phyloP scores from a whole-genome alignment of 805 yeast genomes.

The Cyberlindnera amylophila region DNA sequence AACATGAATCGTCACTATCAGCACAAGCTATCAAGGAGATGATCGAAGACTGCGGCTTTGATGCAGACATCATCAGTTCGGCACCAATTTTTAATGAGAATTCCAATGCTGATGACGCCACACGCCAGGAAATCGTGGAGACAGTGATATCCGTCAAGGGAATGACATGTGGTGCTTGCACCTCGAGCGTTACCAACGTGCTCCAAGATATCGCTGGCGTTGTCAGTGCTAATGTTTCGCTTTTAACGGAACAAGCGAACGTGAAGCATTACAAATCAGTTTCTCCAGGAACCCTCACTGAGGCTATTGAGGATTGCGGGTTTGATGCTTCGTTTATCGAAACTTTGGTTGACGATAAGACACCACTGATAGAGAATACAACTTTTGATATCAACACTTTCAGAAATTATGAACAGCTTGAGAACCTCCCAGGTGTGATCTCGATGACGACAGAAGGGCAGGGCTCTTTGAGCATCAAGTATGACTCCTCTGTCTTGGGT shows the following conservation, averaged over 20 bases:
- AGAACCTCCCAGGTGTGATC: conserved; percentile 9
- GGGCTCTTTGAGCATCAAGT: conserved; percentile 34
- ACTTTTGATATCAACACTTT: conserved; percentile 33
- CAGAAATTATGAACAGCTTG: conserved; percentile 45
- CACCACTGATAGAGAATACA: conserved; percentile 7
- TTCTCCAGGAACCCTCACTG: conserved; percentile 35
- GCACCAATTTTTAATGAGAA: background rate
- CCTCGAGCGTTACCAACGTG: conserved; percentile 58
- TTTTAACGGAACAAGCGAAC: conserved; percentile 70
- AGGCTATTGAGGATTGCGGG: conserved; percentile 71
- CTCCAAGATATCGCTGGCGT: conserved; percentile 51
- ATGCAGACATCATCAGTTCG: conserved; percentile 33
- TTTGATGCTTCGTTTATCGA: conserved; percentile 47
- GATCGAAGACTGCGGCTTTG: conserved; percentile 64
- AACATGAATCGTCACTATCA: conserved; percentile 37
- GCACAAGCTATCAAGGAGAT: conserved; percentile 26
- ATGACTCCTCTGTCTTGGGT: conserved; percentile 51
- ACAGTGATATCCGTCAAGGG: conserved; percentile 21
- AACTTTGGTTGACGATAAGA: background rate
- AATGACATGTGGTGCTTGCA: conserved; percentile 33
- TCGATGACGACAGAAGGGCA: conserved; percentile 30
- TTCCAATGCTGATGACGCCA: background rate
- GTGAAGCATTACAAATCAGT: conserved; percentile 43
- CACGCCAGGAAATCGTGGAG: conserved; percentile 9
- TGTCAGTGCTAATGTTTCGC: conserved; percentile 54